Percentiles rank a stretch among this genome's conserved stretches.
Evolutionary conservation across 192 early-diverging fungal species (phyloP).

Genomic region (Coemansia asiatica): DNA sequence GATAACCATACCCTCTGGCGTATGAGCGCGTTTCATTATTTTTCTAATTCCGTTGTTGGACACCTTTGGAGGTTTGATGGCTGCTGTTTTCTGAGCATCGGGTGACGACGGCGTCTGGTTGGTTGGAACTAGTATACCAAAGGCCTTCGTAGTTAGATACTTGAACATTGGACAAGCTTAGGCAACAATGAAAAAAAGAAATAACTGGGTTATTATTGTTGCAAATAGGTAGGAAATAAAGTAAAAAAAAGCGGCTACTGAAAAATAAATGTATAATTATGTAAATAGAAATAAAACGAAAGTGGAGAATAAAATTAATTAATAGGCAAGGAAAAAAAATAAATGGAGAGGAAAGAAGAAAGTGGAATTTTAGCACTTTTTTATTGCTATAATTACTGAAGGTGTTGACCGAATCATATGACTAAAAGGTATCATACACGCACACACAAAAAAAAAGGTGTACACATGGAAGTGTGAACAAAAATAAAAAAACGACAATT

Average conservation of each 20-base stretch:
- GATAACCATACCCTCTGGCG: conserved; percentile 43
- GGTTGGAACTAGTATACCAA: not conserved
- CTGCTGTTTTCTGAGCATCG: not conserved
- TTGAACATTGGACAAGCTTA: not conserved
- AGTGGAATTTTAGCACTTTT: too few relatives aligned
- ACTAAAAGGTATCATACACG: not conserved
- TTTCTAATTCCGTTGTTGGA: conserved; percentile 35
- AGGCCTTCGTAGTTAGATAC: not conserved
- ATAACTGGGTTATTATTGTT: not conserved
- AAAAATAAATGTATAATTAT: not conserved
- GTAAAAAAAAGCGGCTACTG: not conserved
- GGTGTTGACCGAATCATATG: not conserved
- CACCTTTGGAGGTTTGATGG: conserved; percentile 6
- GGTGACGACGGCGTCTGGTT: not conserved
- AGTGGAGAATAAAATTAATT: not conserved
- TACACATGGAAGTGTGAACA: not conserved
- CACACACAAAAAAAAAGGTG: not conserved
- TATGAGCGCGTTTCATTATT: conserved; percentile 45
- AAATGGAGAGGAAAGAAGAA: not conserved
- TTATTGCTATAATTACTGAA: not conserved
- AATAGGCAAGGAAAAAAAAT: not conserved
- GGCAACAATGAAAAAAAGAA: not conserved
- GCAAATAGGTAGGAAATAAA: not conserved
- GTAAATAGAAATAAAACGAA: not conserved
- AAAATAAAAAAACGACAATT: not conserved